A percentile compares a stretch with the other conserved stretches of the same genome.
phyloP scores from a whole-genome alignment of 352 stramenopile species.

The Phytophthora melonis region DNA sequence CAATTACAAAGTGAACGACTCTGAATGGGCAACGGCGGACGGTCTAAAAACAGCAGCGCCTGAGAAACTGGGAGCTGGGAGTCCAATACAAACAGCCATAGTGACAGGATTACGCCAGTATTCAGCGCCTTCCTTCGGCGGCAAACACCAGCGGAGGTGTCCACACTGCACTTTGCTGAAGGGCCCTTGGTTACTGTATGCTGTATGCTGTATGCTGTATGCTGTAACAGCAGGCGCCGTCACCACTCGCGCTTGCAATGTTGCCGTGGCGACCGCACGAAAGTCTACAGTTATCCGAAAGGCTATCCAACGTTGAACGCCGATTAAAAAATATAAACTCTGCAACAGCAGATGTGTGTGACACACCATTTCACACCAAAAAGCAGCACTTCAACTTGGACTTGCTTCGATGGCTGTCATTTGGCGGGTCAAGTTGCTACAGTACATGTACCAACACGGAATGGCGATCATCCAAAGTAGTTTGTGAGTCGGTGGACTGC shows the following conservation, averaged over 20 bases:
- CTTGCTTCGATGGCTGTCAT: too few relatives aligned
- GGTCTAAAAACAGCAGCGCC: background rate
- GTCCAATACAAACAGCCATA: background rate
- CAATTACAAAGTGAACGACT: slow-evolving; percentile 6
- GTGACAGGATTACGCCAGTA: background rate
- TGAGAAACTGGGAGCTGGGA: background rate
- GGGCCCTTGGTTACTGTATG: too few relatives aligned
- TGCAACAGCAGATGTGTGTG: too few relatives aligned
- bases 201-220: background rate
- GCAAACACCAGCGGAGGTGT: too few relatives aligned
- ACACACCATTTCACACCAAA: too few relatives aligned
- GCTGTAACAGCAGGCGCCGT: background rate
- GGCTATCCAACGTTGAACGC: background rate
- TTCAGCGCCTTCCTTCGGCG: background rate
- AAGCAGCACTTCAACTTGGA: too few relatives aligned
- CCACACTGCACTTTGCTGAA: background rate
- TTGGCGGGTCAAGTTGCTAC: too few relatives aligned
- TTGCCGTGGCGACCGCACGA: background rate
- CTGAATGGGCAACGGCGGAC: slow-evolving; percentile 4
- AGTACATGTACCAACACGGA: too few relatives aligned
- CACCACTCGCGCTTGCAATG: background rate
- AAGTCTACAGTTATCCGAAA: too few relatives aligned
- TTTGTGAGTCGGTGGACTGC: too few relatives aligned
- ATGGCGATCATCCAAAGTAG: too few relatives aligned
- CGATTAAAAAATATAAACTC: background rate